phyloP scores from a whole-genome alignment of 768 basidiomycete species.

The Kondoa malvinella region DNA sequence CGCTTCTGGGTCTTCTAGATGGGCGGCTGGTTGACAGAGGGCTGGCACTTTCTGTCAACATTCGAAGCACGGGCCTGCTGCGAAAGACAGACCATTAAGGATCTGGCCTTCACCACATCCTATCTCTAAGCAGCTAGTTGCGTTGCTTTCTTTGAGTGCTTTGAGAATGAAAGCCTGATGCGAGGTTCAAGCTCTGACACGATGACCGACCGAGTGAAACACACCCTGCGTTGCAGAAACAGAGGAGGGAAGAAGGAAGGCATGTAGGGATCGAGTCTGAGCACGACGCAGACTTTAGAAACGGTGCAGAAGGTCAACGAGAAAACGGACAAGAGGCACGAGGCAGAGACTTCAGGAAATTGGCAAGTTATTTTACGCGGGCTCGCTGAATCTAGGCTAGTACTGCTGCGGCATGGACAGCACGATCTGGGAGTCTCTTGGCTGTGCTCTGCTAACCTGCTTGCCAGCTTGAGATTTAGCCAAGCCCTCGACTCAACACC shows the following conservation, averaged over 20 bases:
- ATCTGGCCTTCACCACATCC: neutral
- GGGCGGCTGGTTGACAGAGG: neutral
- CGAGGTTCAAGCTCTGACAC: neutral
- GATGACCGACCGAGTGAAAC: neutral
- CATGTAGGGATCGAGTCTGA: neutral
- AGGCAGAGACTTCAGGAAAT: neutral
- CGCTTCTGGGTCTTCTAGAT: neutral
- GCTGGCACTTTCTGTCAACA: neutral
- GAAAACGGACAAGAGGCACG: neutral
- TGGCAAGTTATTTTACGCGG: neutral
- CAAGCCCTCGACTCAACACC: neutral
- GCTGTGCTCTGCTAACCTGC: neutral
- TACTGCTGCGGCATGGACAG: neutral
- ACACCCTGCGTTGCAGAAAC: conserved; percentile 16
- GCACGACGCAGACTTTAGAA: neutral
- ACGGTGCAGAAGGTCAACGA: neutral
- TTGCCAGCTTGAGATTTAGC: neutral
- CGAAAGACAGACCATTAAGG: neutral
- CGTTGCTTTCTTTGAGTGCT: neutral
- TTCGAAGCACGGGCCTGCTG: neutral
- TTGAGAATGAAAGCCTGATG: neutral
- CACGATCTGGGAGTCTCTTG: neutral
- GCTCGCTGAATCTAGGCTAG: neutral
- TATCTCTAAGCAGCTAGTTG: neutral
- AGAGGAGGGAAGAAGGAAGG: conserved; percentile 26